These are phyloP conservation scores for Nectriaceae sp. DNA, from an alignment of 2,329 filamentous ascomycete genomes.

Conservation along the genomic window DNA sequence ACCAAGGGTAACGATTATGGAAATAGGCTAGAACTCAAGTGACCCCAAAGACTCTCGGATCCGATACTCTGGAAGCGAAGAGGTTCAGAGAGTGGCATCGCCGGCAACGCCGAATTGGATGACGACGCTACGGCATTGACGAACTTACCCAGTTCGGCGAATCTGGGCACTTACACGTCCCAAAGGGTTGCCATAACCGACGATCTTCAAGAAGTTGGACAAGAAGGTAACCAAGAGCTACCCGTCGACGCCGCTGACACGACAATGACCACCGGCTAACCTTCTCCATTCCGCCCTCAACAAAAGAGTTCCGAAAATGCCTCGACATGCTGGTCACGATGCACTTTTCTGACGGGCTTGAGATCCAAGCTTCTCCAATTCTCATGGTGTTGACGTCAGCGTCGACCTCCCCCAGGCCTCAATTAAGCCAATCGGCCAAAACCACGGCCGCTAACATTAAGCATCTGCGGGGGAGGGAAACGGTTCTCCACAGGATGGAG, in stretches of 20 bases:
- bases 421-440: constrained; percentile 22
- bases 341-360: not conserved
- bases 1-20: not conserved
- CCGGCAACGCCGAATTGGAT: not conserved
- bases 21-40: not conserved
- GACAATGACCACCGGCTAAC: constrained; percentile 4
- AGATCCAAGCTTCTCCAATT: not conserved
- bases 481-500: constrained; percentile 15
- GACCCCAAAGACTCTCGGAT: not conserved
- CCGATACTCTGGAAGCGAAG: not conserved
- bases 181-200: not conserved
- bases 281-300: not conserved
- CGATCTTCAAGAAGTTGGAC: too few relatives aligned
- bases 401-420: too few relatives aligned
- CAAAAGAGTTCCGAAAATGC: constrained; percentile 8
- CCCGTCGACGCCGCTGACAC: constrained; percentile 21
- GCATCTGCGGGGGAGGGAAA: constrained; percentile 23
- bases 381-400: not conserved
- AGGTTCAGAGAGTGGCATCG: not conserved
- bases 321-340: not conserved
- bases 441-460: constrained; percentile 9
- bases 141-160: not conserved
- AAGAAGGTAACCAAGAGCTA: constrained; percentile 16
- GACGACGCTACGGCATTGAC: too few relatives aligned
- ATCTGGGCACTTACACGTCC: not conserved